A percentile compares a stretch with the other conserved stretches of the same genome.
phyloP scores from a whole-genome alignment of 306 rosid genomes.

The Ormosia semicastrata region DNA sequence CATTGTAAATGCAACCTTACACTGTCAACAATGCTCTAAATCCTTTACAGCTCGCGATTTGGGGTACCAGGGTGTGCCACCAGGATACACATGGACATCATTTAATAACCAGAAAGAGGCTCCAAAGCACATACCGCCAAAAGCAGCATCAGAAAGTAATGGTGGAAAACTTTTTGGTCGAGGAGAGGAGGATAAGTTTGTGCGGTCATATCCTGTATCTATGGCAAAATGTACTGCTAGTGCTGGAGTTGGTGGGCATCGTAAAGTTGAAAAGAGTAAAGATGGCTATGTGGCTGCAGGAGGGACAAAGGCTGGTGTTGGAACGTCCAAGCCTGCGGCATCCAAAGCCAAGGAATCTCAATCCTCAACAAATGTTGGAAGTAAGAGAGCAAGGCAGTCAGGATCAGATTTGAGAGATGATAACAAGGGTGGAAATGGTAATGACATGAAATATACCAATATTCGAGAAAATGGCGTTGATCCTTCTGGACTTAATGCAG shows the following conservation, averaged over 20 bases:
- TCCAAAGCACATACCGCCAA: slow-evolving; percentile 41
- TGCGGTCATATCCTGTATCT: slow-evolving; percentile 22
- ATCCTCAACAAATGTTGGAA: slow-evolving; percentile 33
- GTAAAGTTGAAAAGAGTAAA: slow-evolving; percentile 39
- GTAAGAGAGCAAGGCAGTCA: slow-evolving; percentile 52
- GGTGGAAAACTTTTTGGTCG: slow-evolving; percentile 29
- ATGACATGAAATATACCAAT: slow-evolving; percentile 20
- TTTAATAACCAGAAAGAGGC: slow-evolving; percentile 28
- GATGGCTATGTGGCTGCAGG: slow-evolving; percentile 33
- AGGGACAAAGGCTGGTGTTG: slow-evolving; percentile 35
- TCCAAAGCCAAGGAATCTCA: slow-evolving; percentile 38
- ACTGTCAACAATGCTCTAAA: slow-evolving; percentile 59
- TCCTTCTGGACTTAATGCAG: slow-evolving; percentile 28
- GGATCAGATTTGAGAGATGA: slow-evolving; percentile 37
- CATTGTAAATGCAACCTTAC: slow-evolving; percentile 35
- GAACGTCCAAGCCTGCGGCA: slow-evolving; percentile 33
- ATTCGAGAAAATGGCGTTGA: slow-evolving; percentile 31
- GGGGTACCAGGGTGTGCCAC: slow-evolving; percentile 29
- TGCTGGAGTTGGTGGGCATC: slow-evolving; percentile 32
- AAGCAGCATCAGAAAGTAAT: slow-evolving; percentile 35
- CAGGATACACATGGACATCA: slow-evolving; percentile 28
- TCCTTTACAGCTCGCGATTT: slow-evolving; percentile 51
- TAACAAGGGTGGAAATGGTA: slow-evolving; percentile 27
- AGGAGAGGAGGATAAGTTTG: slow-evolving; percentile 9
- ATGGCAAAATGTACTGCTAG: slow-evolving; percentile 38